Percentiles rank a stretch among this genome's conserved stretches.
Conservation (phyloP, 257 asterid species). For the Paulownia fortunei region DNA sequence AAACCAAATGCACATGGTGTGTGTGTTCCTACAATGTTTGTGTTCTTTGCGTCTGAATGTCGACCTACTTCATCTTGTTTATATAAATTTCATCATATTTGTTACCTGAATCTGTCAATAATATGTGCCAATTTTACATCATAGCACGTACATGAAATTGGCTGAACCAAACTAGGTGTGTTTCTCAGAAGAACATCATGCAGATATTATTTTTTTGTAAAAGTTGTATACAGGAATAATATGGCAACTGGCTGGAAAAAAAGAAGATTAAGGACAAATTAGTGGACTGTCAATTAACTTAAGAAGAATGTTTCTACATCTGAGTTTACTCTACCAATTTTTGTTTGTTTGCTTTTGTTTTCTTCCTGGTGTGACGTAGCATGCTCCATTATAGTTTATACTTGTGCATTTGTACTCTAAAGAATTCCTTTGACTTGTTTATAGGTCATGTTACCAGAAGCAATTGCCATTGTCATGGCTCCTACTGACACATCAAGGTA, state of each 20-base stretch:
- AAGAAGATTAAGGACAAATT: not conserved
- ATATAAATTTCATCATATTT: not conserved
- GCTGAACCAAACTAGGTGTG: not conserved
- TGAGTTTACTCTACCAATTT: not conserved
- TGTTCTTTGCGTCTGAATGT: not conserved
- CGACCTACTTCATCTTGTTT: not conserved
- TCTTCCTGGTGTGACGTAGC: not conserved
- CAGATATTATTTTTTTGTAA: not conserved
- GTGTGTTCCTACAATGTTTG: not conserved
- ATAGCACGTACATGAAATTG: not conserved
- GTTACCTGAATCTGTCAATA: not conserved
- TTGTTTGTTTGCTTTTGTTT: not conserved
- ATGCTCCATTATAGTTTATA: not conserved
- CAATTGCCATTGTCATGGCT: slow-evolving; percentile 85
- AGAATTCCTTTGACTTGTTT: slow-evolving; percentile 25
- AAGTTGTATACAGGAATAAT: not conserved
- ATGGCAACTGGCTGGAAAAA: not conserved
- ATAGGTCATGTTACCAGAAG: slow-evolving; percentile 81
- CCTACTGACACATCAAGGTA: slow-evolving; percentile 62
- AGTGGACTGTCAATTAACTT: not conserved
- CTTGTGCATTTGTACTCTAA: too few relatives aligned
- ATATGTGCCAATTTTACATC: not conserved
- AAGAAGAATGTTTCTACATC: not conserved
- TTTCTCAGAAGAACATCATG: not conserved
- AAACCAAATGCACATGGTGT: too few relatives aligned